Conservation (phyloP, 352 stramenopile genomes). For the Globisporangium camurandrum region DNA sequence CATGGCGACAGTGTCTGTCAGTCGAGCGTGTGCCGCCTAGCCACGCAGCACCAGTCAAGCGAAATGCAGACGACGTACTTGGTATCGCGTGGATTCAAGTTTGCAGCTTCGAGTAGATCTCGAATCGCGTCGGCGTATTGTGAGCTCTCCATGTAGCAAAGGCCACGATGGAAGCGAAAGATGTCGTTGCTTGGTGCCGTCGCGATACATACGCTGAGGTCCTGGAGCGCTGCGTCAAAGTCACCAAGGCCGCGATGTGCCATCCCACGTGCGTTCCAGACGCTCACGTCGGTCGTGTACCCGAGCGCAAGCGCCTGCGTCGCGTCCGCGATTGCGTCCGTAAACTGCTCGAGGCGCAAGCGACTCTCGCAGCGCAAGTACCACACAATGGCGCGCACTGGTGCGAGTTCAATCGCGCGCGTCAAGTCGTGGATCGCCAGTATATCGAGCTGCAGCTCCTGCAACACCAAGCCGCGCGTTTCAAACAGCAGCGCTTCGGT, state of each 20-base stretch:
- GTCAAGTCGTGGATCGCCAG: conserved; percentile 58
- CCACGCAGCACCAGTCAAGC: not conserved
- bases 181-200: conserved; percentile 39
- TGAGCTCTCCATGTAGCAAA: conserved; percentile 52
- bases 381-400: conserved; percentile 10
- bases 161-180: conserved; percentile 55
- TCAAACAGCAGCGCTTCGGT: conserved; percentile 57
- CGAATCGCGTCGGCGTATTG: conserved; percentile 39
- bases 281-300: conserved; percentile 27
- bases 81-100: conserved; percentile 24
- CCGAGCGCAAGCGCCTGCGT: conserved; percentile 16
- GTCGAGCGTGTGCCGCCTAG: not conserved
- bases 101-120: conserved; percentile 41
- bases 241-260: conserved; percentile 42
- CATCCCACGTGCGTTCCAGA: conserved; percentile 50
- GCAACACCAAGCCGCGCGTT: conserved; percentile 41
- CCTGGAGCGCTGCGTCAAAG: conserved; percentile 41
- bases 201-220: conserved; percentile 46
- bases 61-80: conserved; percentile 7
- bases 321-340: conserved; percentile 36
- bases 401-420: conserved; percentile 13
- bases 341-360: conserved; percentile 34
- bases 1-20: not conserved
- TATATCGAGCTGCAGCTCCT: conserved; percentile 38
- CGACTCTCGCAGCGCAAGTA: conserved; percentile 45